Evolutionary conservation across 352 stramenopile genomes (phyloP), one percentile per base, ranked within the genome.

Genomic region (Pythium scleroteichum): DNA sequence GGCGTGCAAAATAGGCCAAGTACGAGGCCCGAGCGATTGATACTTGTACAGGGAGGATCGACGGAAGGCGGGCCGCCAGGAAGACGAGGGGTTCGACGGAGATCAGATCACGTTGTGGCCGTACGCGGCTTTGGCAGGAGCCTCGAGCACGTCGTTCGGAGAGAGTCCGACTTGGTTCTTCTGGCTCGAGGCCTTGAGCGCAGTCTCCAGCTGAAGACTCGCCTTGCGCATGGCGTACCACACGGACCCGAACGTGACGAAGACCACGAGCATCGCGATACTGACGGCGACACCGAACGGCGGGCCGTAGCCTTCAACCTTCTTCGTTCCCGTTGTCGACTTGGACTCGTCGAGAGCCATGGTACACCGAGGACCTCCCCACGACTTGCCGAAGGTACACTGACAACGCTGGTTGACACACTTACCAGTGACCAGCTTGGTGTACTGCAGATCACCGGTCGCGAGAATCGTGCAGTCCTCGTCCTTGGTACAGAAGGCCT

Each of bases 331-430:
- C 12, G 41, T 65, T 3, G 29, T 23, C 13, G 56, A 40, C 46
- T 66, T 51, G 23, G 19, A 46, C n/a, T 70, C 56, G 17, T 60
- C 41, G 7, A 71, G 26, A 9, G 56, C 57, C 12, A 66, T 53
- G n/a, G 68, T 73, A 56, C 68, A 76, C 8, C 68, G 68, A n/a
- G 68, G 68, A 3, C 68, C 68, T 32, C 64, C 68, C 68, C 68
- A 76, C 20, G 64, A 70, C 22, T 59, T 40, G 13, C 45, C 45
- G 41, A 62, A 48, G 19, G 55, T 69, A 48, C 83, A 90, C 13
- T 69, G 51, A 52, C 83, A 92, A 4, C 79, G 75, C 12, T 66
- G 68, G 14, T 86, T 83, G n/a, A 52, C 42, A 48, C 62, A 67
- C 51, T 50, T 42, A 49, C 65, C 64, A 32, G 49, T 67, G 4